A percentile compares a stretch with the other conserved stretches of the same genome.
These are phyloP conservation scores for Pichia sporocuriosa DNA, from an alignment of 805 yeast species.

Conservation along the genomic window DNA sequence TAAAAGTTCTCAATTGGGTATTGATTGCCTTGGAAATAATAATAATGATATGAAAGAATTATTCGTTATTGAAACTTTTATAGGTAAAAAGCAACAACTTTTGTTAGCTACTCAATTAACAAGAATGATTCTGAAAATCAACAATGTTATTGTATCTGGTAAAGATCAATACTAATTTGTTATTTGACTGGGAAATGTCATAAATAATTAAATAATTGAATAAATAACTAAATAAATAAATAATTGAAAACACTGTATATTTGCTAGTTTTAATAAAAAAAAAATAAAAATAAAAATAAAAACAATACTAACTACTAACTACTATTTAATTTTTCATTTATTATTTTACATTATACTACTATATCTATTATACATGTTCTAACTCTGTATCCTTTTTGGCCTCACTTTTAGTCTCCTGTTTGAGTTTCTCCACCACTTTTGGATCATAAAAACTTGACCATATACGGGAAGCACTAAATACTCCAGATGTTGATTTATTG, in stretches of 20 bases:
- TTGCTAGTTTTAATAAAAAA: too few species aligned
- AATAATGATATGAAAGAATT: conserved; percentile 88
- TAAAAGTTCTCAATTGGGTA: conserved; percentile 68
- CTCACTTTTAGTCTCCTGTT: conserved; percentile 9
- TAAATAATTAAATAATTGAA: neutral
- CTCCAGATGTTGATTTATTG: conserved; percentile 7
- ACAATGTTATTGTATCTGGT: conserved; percentile 78
- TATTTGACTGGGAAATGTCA: too few species aligned
- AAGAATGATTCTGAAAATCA: conserved; percentile 95
- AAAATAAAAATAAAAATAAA: too few species aligned
- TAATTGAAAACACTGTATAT: conserved; percentile 4
- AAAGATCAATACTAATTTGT: conserved; percentile 24
- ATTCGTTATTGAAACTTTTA: conserved; percentile 93
- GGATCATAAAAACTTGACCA: conserved; percentile 23
- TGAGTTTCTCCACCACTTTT: conserved; percentile 12
- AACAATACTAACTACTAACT: too few species aligned
- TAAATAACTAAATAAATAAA: neutral
- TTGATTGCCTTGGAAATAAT: conserved; percentile 87
- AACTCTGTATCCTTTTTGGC: conserved; percentile 1
- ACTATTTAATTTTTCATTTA: too few species aligned
- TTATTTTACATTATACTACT: neutral
- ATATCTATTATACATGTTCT: too few species aligned
- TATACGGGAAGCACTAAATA: conserved; percentile 15
- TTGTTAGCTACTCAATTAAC: conserved; percentile 94
- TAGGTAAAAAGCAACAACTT: conserved; percentile 95